Percentiles rank a stretch among this genome's conserved stretches.
Conservation (phyloP, 2,329 filamentous ascomycete genomes). For the Bertia moriformis region DNA sequence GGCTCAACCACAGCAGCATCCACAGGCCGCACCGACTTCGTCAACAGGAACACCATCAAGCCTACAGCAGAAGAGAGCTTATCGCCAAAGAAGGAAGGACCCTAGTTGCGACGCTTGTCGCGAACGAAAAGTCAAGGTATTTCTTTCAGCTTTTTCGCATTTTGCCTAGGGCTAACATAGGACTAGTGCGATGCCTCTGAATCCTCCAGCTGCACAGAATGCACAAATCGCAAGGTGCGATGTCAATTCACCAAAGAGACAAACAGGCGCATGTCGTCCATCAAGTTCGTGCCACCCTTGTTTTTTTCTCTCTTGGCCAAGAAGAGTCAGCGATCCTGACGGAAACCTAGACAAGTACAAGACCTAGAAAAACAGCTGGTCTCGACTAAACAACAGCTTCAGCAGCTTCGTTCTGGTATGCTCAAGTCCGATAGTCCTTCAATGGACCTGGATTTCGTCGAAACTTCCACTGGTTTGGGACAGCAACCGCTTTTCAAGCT, state of each 20-base stretch:
- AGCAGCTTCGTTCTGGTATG: neutral
- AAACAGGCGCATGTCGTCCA: neutral
- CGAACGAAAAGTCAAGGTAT: constrained; percentile 53
- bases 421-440: neutral
- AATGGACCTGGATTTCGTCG: neutral
- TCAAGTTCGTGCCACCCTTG: neutral
- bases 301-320: neutral
- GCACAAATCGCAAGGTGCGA: constrained; percentile 1
- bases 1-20: neutral
- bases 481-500: neutral
- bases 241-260: constrained; percentile 1
- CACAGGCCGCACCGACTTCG: no score
- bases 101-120: constrained; percentile 65
- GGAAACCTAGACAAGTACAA: neutral
- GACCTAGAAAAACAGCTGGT: neutral
- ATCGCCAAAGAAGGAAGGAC: constrained; percentile 87
- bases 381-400: neutral
- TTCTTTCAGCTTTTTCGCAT: no score
- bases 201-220: neutral
- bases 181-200: neutral
- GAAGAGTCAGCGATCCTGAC: neutral
- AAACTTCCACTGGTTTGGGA: neutral
- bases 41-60: neutral
- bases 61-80: constrained; percentile 61
- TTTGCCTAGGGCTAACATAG: no score